A percentile compares a stretch with the other conserved stretches of the same genome.
These are phyloP conservation scores for Acrocalymma vagum DNA, from an alignment of 2,329 filamentous ascomycete genomes.

Conservation along the genomic window DNA sequence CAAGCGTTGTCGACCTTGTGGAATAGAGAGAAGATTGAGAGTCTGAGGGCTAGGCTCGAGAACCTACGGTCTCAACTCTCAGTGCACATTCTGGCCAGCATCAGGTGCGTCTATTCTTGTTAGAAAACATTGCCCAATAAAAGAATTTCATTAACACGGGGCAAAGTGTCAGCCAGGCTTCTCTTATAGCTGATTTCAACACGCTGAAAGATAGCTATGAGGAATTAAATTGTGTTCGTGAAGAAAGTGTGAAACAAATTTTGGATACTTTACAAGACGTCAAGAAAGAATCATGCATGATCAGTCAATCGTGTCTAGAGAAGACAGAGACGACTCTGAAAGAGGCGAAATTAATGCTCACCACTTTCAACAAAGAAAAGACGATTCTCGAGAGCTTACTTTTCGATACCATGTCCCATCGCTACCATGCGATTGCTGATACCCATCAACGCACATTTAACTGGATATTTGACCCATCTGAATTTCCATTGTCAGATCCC, in stretches of 20 bases:
- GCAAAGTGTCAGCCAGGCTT: neutral
- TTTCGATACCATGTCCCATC: conserved; percentile 6
- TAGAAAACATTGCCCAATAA: neutral
- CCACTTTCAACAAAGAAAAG: neutral
- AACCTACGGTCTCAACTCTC: conserved; percentile 3
- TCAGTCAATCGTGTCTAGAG: neutral
- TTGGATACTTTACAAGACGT: conserved; percentile 2
- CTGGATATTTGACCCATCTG: conserved; percentile 9
- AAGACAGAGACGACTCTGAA: neutral
- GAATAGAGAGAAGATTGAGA: conserved; percentile 9
- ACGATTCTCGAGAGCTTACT: conserved; percentile 3
- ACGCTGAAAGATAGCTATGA: neutral
- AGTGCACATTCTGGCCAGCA: conserved; percentile 1
- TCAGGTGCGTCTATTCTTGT: conserved; percentile 2
- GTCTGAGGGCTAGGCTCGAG: conserved; percentile 4
- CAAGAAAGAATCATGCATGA: neutral
- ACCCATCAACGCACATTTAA: conserved; percentile 10
- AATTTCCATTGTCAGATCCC: conserved; percentile 1
- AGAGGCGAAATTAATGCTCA: neutral
- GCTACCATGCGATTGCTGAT: conserved; percentile 5
- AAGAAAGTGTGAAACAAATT: neutral
- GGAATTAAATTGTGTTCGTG: neutral
- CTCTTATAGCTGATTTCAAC: conserved; percentile 1
- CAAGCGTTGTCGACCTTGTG: conserved; percentile 7
- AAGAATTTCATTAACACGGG: neutral